A percentile compares a stretch with the other conserved stretches of the same genome.
phyloP scores from a whole-genome alignment of 768 basidiomycete genomes.

The Mycena pura region DNA sequence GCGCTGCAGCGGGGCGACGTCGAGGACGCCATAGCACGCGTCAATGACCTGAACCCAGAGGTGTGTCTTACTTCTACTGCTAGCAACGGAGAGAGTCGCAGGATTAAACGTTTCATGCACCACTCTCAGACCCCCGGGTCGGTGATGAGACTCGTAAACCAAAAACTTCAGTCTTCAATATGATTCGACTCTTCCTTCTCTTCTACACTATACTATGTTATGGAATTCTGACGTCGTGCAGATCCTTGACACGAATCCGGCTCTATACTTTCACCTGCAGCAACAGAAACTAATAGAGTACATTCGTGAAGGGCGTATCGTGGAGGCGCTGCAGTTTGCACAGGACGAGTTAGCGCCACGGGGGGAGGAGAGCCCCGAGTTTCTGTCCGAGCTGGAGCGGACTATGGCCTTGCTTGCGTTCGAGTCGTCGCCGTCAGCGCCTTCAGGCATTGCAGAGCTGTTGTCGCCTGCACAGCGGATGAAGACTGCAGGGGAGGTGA shows the following conservation, averaged over 20 bases:
- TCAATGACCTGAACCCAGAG: conserved; percentile 97
- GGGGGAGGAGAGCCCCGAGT: conserved; percentile 94
- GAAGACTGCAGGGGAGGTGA: conserved; percentile 96
- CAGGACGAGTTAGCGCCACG: conserved; percentile 93
- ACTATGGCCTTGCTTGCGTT: conserved; percentile 95
- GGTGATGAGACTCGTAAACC: conserved; percentile 80
- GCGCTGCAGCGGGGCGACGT: conserved; percentile 94
- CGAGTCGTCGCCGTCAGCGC: conserved; percentile 65
- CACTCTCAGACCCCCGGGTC: conserved; percentile 87
- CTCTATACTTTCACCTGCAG: conserved; percentile 93
- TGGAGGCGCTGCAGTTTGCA: conserved; percentile 88
- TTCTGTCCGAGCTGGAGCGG: conserved; percentile 88
- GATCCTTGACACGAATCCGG: conserved; percentile 96
- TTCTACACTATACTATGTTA: conserved; percentile 19
- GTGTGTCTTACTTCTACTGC: conserved; percentile 56
- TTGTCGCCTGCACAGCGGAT: conserved; percentile 86
- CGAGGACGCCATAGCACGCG: conserved; percentile 92
- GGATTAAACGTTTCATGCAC: conserved; percentile 99
- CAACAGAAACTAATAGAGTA: conserved; percentile 96
- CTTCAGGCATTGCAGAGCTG: conserved; percentile 75
- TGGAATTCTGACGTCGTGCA: conserved; percentile 45
- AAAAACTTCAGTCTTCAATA: conserved; percentile 98
- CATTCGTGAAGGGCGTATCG: conserved; percentile 82
- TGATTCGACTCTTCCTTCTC: conserved; percentile 56
- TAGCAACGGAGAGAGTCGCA: conserved; percentile 41